A percentile compares a stretch with the other conserved stretches of the same genome.
Conservation (phyloP, 2,329 filamentous ascomycete genomes). For the Pseudogymnoascus sp. region DNA sequence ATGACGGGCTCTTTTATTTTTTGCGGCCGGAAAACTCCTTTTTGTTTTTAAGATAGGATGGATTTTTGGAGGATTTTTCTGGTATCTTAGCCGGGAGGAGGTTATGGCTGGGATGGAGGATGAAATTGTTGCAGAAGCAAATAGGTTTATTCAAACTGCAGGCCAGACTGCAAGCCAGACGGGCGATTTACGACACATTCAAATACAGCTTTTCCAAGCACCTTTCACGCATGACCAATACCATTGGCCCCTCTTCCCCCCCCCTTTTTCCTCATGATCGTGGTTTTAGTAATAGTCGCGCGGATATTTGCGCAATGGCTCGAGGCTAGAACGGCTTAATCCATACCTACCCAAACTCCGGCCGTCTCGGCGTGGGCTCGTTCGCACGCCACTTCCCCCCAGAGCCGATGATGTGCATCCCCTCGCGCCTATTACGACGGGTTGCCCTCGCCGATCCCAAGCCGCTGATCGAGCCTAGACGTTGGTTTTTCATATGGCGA, state of each 20-base stretch:
- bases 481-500: neutral
- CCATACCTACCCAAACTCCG: neutral
- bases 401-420: neutral
- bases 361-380: neutral
- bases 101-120: neutral
- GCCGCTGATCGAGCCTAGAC: neutral
- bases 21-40: neutral
- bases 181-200: neutral
- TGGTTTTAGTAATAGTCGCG: neutral
- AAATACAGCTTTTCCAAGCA: conserved; percentile 5
- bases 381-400: neutral
- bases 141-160: neutral
- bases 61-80: neutral
- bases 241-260: neutral
- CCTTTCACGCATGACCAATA: neutral
- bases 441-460: neutral
- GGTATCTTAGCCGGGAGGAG: neutral
- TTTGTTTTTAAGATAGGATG: neutral
- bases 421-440: neutral
- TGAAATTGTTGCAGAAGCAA: neutral
- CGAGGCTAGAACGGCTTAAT: neutral
- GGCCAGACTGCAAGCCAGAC: neutral
- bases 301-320: neutral
- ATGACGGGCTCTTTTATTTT: neutral
- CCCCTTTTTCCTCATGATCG: neutral